These are phyloP conservation scores for Coccomyxa subellipsoidea DNA, from an alignment of 163 green algal species.

Conservation along the genomic window DNA sequence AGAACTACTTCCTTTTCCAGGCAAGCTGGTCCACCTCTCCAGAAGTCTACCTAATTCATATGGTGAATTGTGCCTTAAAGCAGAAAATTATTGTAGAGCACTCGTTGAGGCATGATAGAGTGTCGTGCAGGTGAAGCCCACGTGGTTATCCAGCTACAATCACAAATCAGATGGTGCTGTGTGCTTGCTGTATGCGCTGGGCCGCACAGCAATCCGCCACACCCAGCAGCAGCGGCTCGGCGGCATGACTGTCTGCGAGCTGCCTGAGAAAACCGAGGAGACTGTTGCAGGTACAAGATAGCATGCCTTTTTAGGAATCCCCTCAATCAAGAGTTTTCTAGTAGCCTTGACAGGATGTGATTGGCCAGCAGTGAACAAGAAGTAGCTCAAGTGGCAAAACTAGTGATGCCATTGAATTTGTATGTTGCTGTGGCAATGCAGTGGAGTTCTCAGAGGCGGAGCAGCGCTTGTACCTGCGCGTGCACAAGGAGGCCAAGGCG, in stretches of 20 bases:
- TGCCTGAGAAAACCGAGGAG: conserved; percentile 60
- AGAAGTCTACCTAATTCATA: too few relatives aligned
- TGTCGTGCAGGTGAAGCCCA: background rate
- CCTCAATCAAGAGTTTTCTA: too few relatives aligned
- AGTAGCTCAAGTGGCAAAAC: too few relatives aligned
- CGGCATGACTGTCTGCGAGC: conserved; percentile 46
- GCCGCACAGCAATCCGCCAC: conserved; percentile 51
- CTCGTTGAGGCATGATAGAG: too few relatives aligned
- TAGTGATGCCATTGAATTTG: too few relatives aligned
- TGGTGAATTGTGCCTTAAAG: too few relatives aligned
- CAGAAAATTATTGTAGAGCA: too few relatives aligned
- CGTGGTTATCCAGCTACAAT: background rate
- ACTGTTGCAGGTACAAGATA: conserved; percentile 44
- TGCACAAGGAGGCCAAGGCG: conserved; percentile 26
- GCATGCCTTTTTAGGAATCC: too few relatives aligned
- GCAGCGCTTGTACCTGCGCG: conserved; percentile 33
- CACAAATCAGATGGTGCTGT: background rate
- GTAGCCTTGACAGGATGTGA: too few relatives aligned
- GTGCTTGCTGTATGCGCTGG: conserved; percentile 45
- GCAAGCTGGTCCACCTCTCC: background rate
- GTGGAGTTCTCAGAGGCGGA: conserved; percentile 37
- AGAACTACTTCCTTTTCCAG: conserved; percentile 38
- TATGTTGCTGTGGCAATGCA: too few relatives aligned
- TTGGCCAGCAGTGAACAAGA: too few relatives aligned
- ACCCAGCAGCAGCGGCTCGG: conserved; percentile 58